Evolutionary conservation across 2,329 filamentous ascomycete species (phyloP), one percentile per base, ranked within the genome.

Genomic region (Trichoderma gracile): DNA sequence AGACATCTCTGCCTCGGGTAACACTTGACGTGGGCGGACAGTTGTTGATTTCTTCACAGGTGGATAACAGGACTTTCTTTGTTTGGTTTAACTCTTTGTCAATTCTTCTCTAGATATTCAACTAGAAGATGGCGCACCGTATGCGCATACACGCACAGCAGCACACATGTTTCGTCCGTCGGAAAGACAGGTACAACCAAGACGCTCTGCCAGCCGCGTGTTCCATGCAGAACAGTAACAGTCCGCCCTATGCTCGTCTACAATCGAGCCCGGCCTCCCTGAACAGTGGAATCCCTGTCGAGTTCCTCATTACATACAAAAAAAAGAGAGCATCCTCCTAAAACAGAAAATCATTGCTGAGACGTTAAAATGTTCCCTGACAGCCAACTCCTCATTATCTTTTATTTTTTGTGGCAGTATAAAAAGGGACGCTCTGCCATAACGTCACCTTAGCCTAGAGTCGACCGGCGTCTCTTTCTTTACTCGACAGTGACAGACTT

Each of bases 401-500:
- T 62, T 61, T 54, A 33, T 10, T 38, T 33, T 33, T 27, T 43
- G 23, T 27, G 50, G 43, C n/a, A 45, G 52, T 27, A 40, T 33
- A 33, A 33, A 23, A 33, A 38, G 53, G 45, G 23, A 33, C 19
- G 25, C 59, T 30, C 40, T 38, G 49, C 47, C 49, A 46, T 33
- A 40, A 17, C 38, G 45, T 46, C 38, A 23, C 21, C 58, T 49
- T 23, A 42, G 47, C 17, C 33, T 43, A 54, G 65, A 64, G 60
- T 40, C 53, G 52, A 42, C 61, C 47, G 40, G 60, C 68, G 49
- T 65, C 62, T 75, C 58, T 65, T 61, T 75, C 58, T 50, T 84
- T 94, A 99, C 87, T 99, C 95, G 71, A 99, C 95, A 69, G 95
- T 99, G 69, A 99, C 95, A 68, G 93, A 97, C 88, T 99, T 99